Evolutionary conservation across 2,329 filamentous ascomycete species (phyloP), one percentile per base, ranked within the genome.

Genomic region (Botrytis fragariae): DNA sequence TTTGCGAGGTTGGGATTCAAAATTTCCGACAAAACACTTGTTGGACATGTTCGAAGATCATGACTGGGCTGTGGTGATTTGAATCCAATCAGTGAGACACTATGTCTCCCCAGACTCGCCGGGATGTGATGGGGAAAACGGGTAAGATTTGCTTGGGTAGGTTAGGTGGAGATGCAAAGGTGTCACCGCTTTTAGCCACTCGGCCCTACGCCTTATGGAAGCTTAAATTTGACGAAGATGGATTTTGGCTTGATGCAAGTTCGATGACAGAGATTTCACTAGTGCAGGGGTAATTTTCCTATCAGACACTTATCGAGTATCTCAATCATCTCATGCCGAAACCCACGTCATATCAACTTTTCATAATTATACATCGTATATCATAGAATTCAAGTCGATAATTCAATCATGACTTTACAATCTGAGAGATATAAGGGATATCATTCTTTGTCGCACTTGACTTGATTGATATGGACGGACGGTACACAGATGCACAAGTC

Each of bases 131-230:
- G 35, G 48, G 35, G 65, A 42, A 42, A 57, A 69, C 48, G 48
- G 65, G n/a, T 42, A 54, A 68, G 37, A 39, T 67, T 54, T 54
- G 45, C 45, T 35, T 54, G 45, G 45, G 29, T 39, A 68, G 63
- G 29, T 35, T 39, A 22, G 45, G 45, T 68, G 64, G 64, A 65
- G 63, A 65, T 65, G 22, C 8, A 59, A 42, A 42, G 65, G 65
- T 69, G 65, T 59, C 48, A 69, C 65, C 48, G 48, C 65, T 59
- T 67, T 68, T 69, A 69, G 65, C 65, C 65, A 69, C 65, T 69
- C n/a, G 65, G 35, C 37, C 65, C 65, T 64, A 69, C 48, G 65
- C 48, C 65, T n/a, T 44, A 51, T 57, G 37, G 65, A 69, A 69
- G 65, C 65, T 69, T 68, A 68, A 68, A 68, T 57, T 68, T 68